Conservation (phyloP, 164 flowering plant species). For the Vitis vinifera region DNA sequence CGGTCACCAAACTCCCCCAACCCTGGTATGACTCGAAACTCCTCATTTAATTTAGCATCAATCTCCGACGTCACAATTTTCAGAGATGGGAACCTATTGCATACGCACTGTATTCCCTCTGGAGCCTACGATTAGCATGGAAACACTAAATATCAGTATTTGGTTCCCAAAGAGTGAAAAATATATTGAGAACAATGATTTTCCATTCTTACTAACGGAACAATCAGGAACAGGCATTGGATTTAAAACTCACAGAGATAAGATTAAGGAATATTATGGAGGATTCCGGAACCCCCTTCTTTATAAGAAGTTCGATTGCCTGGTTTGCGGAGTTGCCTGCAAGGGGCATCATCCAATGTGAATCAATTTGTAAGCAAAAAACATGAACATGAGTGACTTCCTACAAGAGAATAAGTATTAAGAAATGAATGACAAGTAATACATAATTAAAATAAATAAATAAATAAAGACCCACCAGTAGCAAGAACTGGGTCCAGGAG, state of each 20-base stretch:
- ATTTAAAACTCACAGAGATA: constrained; percentile 56
- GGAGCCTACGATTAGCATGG: constrained; percentile 50
- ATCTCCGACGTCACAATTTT: constrained; percentile 80
- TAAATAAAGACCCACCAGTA: constrained; percentile 40
- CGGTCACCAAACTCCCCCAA: constrained; percentile 83
- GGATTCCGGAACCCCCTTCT: constrained; percentile 69
- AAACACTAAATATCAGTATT: neutral
- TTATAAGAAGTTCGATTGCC: constrained; percentile 59
- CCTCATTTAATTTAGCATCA: constrained; percentile 56
- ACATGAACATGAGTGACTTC: neutral
- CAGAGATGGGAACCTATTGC: constrained; percentile 59
- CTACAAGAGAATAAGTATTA: too few relatives aligned
- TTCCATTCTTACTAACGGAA: too few relatives aligned
- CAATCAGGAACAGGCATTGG: too few relatives aligned
- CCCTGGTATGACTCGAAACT: constrained; percentile 66
- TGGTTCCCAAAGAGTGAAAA: too few relatives aligned
- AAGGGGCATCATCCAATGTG: neutral
- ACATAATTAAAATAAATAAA: neutral
- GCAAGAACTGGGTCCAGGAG: constrained; percentile 69
- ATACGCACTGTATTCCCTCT: constrained; percentile 67
- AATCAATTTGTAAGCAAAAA: constrained; percentile 3
- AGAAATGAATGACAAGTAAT: too few relatives aligned
- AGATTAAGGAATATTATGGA: constrained; percentile 78
- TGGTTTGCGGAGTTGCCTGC: constrained; percentile 77
- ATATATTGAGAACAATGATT: too few relatives aligned